These are phyloP conservation scores for Aspergillus latus DNA, from an alignment of 2,329 filamentous ascomycete species.

Conservation along the genomic window DNA sequence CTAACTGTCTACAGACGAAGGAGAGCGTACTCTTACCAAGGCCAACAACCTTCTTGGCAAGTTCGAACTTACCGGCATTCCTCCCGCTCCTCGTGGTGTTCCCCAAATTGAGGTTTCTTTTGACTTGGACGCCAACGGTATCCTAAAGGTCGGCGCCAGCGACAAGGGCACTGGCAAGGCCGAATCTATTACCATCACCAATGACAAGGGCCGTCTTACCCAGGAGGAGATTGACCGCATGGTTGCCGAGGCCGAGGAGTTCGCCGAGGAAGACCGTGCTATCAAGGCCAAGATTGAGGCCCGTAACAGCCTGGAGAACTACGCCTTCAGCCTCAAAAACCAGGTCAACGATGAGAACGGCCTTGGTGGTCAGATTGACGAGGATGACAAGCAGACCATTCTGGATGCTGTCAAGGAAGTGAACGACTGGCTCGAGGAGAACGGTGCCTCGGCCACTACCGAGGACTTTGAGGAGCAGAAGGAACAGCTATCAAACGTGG, in stretches of 20 bases:
- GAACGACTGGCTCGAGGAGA: constrained; percentile 95
- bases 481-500: constrained; percentile 95
- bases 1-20: constrained; percentile 58
- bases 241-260: constrained; percentile 97
- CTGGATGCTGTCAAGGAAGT: constrained; percentile 96
- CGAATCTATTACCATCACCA: constrained; percentile 98
- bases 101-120: constrained; percentile 98
- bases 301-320: constrained; percentile 97
- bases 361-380: constrained; percentile 96
- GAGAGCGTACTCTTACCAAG: constrained; percentile 90
- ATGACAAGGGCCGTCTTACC: constrained; percentile 97
- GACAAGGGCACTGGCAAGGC: constrained; percentile 98
- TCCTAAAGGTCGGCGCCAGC: constrained; percentile 90
- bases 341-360: constrained; percentile 96
- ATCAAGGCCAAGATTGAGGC: constrained; percentile 95
- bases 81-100: constrained; percentile 90
- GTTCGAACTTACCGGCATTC: constrained; percentile 96
- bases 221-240: constrained; percentile 99
- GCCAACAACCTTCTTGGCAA: constrained; percentile 97
- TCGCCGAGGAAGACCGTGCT: constrained; percentile 98
- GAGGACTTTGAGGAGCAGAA: constrained; percentile 99
- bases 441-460: constrained; percentile 75
- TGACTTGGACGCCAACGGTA: constrained; percentile 97
- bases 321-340: constrained; percentile 98
- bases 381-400: constrained; percentile 97